Evolutionary conservation across 768 basidiomycete species (phyloP), one percentile per base, ranked within the genome.

Genomic region (Daedaleopsis nitida): DNA sequence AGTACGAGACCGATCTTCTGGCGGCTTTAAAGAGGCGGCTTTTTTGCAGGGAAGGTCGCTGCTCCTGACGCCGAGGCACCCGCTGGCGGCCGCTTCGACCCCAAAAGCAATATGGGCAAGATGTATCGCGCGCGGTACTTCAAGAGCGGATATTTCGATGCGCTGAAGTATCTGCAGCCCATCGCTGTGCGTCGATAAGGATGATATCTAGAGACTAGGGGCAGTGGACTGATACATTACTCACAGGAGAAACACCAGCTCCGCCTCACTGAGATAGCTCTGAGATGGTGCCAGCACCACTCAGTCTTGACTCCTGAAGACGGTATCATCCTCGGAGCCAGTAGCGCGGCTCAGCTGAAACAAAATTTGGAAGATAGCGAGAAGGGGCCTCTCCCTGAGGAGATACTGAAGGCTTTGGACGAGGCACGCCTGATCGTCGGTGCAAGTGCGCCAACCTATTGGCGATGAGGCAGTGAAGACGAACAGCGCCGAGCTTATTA

Each of bases 241-340:
- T 38, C 21, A 12, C 56, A 80, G 80, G 78, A 78, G 38, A 80
- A 77, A 52, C 74, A 85, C 60, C 63, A 71, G 45, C 68, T 87
- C 4, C 78, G 79, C 0, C 72, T 85, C 58, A 75, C 79, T 3
- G 84, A 87, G 70, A 77, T 85, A 4, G 83, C 85, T 1, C 72
- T 86, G 50, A 77, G 86, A n/a, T 88, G 86, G 86, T 75, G 81
- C 53, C 81, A 85, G 55, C 80, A 87, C 59, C 86, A 87, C 62
- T 83, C 81, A 7, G 58, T 74, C 2, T 67, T 87, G 52, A 77
- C 65, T 35, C 71, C 72, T 1, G 52, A 62, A 27, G 82, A 83
- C 57, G 83, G 81, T 2, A 69, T 83, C 13, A 81, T 84, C 55
- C 65, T 83, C 6, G 83, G 82, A 2, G 81, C 82, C 6, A 79